These are phyloP conservation scores for Litchi chinensis DNA, from an alignment of 345 rosid species.

Conservation along the genomic window DNA sequence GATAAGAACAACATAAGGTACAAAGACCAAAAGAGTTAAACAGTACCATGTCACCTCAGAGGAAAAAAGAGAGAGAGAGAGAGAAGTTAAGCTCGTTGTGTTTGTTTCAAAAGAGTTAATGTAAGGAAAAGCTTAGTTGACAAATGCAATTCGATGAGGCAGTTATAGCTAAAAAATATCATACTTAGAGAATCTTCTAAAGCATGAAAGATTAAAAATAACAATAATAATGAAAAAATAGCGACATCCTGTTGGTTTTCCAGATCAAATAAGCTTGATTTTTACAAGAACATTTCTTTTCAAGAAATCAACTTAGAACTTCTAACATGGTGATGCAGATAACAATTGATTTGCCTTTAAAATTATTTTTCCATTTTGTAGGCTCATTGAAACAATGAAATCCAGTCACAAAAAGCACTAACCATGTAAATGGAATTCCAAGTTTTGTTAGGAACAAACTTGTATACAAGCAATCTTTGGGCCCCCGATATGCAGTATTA, in stretches of 20 bases:
- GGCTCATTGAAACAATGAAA: constrained; percentile 8
- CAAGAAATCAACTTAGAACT: too few species aligned
- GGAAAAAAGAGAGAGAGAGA: too few species aligned
- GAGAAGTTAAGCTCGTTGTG: too few species aligned
- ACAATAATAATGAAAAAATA: too few species aligned
- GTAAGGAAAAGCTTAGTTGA: neutral
- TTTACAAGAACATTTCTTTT: too few species aligned
- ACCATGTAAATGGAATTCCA: constrained; percentile 78
- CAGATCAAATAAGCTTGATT: too few species aligned
- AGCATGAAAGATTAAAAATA: neutral
- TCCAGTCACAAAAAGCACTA: constrained; percentile 23
- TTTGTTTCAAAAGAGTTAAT: too few species aligned
- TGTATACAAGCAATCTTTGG: constrained; percentile 72
- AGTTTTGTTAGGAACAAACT: constrained; percentile 71
- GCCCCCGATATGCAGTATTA: constrained; percentile 58
- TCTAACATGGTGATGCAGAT: neutral
- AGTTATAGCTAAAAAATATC: neutral
- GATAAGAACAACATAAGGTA: too few species aligned
- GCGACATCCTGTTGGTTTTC: neutral
- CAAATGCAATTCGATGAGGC: neutral
- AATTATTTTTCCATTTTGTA: neutral
- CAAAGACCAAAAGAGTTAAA: too few species aligned
- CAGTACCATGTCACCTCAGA: too few species aligned
- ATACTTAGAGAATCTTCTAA: neutral
- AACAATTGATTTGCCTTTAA: neutral